Evolutionary conservation across 1,284 basidiomycete species (phyloP).

Genomic region (Ceratobasidium sp.): DNA sequence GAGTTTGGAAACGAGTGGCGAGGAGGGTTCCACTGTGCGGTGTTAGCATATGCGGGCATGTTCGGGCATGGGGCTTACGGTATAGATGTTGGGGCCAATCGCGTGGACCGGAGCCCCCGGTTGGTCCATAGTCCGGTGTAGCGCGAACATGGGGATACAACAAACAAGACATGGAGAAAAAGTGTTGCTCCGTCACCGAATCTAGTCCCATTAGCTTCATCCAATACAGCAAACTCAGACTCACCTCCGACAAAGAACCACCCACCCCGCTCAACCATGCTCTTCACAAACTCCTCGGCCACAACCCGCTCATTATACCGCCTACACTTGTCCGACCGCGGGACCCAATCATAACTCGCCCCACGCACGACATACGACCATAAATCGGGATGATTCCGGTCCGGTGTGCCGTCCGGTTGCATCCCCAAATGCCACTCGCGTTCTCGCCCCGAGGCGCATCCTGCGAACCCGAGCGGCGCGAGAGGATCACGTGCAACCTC

Average conservation of each 20-base stretch:
- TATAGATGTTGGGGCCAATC: slow-evolving; percentile 68
- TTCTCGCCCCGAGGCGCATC: slow-evolving; percentile 67
- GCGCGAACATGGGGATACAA: slow-evolving; percentile 69
- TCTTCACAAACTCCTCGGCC: slow-evolving; percentile 55
- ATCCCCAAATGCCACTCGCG: slow-evolving; percentile 65
- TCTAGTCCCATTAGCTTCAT: slow-evolving; percentile 50
- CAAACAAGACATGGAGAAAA: slow-evolving; percentile 70
- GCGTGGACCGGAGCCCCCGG: slow-evolving; percentile 60
- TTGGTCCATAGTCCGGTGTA: slow-evolving; percentile 63
- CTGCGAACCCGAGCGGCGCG: slow-evolving; percentile 60
- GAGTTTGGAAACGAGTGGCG: slow-evolving; percentile 55
- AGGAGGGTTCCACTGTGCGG: slow-evolving; percentile 54
- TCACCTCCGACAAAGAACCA: slow-evolving; percentile 68
- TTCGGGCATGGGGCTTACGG: slow-evolving; percentile 44
- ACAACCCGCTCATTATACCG: slow-evolving; percentile 51
- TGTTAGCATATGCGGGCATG: too few species aligned
- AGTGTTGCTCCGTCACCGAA: slow-evolving; percentile 71
- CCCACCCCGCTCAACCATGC: slow-evolving; percentile 69
- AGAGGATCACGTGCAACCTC: slow-evolving; percentile 53
- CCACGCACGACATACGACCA: slow-evolving; percentile 46
- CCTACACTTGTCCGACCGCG: slow-evolving; percentile 52
- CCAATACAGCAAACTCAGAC: slow-evolving; percentile 43
- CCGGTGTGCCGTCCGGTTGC: slow-evolving; percentile 56
- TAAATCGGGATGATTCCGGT: slow-evolving; percentile 55
- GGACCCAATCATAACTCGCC: slow-evolving; percentile 60